Conservation (phyloP, 202 grass and related monocot species). For the Cymbopogon flexuosus region DNA sequence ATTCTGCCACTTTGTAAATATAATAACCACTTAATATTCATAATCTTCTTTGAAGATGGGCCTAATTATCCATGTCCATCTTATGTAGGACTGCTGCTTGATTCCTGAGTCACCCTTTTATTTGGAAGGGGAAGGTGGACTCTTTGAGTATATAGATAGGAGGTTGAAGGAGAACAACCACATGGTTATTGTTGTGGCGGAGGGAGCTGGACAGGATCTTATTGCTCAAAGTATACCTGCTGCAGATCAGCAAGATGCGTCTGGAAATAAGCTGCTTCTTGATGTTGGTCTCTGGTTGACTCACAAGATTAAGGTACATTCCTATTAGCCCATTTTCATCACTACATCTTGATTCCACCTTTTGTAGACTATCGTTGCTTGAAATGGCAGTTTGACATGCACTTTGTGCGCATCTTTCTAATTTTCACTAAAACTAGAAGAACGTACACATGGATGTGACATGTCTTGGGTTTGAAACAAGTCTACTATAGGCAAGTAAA, state of each 20-base stretch:
- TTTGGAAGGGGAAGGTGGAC: constrained; percentile 78
- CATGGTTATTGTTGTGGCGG: constrained; percentile 94
- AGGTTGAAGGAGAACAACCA: constrained; percentile 88
- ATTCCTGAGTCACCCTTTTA: constrained; percentile 93
- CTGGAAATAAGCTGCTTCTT: constrained; percentile 90
- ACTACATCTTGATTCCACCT: neutral
- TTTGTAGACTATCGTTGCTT: neutral
- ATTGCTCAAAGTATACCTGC: constrained; percentile 68
- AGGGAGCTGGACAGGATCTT: constrained; percentile 92
- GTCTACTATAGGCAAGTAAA: neutral
- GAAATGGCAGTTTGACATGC: neutral
- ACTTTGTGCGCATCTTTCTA: neutral
- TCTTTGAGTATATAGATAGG: constrained; percentile 81
- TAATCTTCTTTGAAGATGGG: neutral
- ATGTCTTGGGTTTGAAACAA: constrained; percentile 9
- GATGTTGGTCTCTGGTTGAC: constrained; percentile 97
- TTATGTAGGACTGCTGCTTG: constrained; percentile 88
- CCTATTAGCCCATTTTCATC: neutral
- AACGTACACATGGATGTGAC: neutral
- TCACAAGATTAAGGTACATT: constrained; percentile 86
- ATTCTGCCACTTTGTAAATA: neutral
- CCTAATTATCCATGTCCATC: constrained; percentile 11
- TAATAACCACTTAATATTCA: neutral
- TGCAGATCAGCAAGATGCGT: constrained; percentile 64
- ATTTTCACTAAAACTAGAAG: constrained; percentile 7